Evolutionary conservation across 2,329 filamentous ascomycete genomes (phyloP).

Genomic region (Xylariaceae sp.): DNA sequence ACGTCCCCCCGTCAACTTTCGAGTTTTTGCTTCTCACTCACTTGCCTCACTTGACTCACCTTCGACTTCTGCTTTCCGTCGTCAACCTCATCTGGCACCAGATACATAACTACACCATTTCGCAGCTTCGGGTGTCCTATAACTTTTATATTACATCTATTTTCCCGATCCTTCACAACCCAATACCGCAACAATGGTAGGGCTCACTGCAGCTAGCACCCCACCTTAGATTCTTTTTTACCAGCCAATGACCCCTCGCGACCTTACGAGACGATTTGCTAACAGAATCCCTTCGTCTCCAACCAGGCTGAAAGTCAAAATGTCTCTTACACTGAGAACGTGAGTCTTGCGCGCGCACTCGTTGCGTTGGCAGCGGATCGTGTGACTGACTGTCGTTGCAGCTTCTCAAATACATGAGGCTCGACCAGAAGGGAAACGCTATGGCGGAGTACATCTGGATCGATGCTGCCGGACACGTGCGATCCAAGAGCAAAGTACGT

Average conservation of each 20-base stretch:
- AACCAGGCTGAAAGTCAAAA: slow-evolving; percentile 36
- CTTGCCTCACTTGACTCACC: not conserved
- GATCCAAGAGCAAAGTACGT: slow-evolving; percentile 94
- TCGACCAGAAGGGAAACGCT: slow-evolving; percentile 81
- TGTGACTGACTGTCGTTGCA: slow-evolving; percentile 37
- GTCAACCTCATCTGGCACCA: not conserved
- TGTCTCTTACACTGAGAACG: slow-evolving; percentile 33
- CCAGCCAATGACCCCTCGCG: slow-evolving; percentile 32
- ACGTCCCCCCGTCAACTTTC: not conserved
- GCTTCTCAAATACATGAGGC: slow-evolving; percentile 86
- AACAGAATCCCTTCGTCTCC: slow-evolving; percentile 26
- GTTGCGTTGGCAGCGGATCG: not conserved
- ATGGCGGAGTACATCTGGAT: slow-evolving; percentile 99
- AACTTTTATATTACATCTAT: slow-evolving; percentile 11
- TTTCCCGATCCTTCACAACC: slow-evolving; percentile 7
- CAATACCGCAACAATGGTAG: slow-evolving; percentile 30
- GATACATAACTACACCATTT: not conserved
- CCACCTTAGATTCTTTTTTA: slow-evolving; percentile 18
- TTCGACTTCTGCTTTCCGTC: not conserved
- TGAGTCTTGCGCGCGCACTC: slow-evolving; percentile 17
- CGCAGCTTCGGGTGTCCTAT: not conserved
- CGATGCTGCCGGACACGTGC: slow-evolving; percentile 72
- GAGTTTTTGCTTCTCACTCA: not conserved
- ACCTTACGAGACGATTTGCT: slow-evolving; percentile 33
- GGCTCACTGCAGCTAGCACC: slow-evolving; percentile 23